Conservation (phyloP, 2,329 filamentous ascomycete species). For the Daldinia sp. region DNA sequence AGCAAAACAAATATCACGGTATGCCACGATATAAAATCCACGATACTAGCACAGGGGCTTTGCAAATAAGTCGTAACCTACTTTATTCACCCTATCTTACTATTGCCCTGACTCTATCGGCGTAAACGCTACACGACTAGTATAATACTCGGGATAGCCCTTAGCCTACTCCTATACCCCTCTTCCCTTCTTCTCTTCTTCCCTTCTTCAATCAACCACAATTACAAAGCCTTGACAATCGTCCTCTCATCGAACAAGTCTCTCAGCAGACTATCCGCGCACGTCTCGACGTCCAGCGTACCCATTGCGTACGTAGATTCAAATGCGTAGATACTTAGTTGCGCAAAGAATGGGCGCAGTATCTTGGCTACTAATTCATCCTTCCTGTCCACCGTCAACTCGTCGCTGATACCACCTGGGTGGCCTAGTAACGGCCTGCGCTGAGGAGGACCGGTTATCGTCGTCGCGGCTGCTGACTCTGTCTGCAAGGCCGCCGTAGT, state of each 20-base stretch:
- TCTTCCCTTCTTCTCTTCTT: neutral
- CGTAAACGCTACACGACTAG: neutral
- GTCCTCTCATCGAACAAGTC: conserved; percentile 84
- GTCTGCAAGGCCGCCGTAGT: conserved; percentile 44
- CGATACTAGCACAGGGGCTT: neutral
- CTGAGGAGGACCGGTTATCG: conserved; percentile 43
- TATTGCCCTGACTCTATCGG: neutral
- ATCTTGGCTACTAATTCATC: conserved; percentile 79
- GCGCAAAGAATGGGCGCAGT: conserved; percentile 86
- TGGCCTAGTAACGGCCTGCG: conserved; percentile 62
- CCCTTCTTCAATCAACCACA: conserved; percentile 20
- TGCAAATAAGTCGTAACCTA: neutral
- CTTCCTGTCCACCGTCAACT: conserved; percentile 65
- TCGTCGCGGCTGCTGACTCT: conserved; percentile 47
- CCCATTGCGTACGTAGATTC: conserved; percentile 92
- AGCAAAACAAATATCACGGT: neutral
- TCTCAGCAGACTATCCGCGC: conserved; percentile 69
- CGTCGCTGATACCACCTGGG: conserved; percentile 62
- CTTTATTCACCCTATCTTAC: neutral
- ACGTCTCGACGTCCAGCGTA: conserved; percentile 69
- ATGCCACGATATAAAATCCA: neutral
- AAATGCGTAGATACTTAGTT: conserved; percentile 91
- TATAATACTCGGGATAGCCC: neutral
- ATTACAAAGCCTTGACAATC: conserved; percentile 65
- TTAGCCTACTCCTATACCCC: neutral